Evolutionary conservation across 148 eudicot genomes (phyloP).

Genomic region (Vaccinium darrowii): DNA sequence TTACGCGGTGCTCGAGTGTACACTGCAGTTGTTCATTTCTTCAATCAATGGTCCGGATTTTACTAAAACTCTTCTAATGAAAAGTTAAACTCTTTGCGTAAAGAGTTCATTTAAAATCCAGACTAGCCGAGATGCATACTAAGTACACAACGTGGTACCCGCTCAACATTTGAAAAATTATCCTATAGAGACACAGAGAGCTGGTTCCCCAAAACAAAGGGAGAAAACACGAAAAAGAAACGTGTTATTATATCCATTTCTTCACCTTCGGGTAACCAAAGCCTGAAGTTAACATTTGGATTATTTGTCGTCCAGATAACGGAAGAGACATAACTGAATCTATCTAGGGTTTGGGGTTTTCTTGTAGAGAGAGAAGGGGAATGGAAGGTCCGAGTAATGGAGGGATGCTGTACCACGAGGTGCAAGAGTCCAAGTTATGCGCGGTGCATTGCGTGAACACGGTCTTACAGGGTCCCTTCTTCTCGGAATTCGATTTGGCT

Average conservation of each 20-base stretch:
- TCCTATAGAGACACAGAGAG: too few species aligned
- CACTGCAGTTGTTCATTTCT: too few species aligned
- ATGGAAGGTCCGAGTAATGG: constrained; percentile 85
- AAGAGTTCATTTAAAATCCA: too few species aligned
- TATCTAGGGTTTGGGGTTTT: neutral
- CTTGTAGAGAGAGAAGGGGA: neutral
- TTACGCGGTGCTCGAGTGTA: too few species aligned
- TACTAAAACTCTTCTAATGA: too few species aligned
- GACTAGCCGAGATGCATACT: too few species aligned
- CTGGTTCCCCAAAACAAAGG: neutral
- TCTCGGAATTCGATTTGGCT: constrained; percentile 91
- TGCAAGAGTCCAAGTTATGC: constrained; percentile 90
- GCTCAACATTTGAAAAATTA: too few species aligned
- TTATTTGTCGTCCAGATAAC: neutral
- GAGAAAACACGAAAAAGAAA: neutral
- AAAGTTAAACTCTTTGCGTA: too few species aligned
- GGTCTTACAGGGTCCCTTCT: constrained; percentile 90
- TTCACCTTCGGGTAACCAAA: neutral
- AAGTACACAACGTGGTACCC: too few species aligned
- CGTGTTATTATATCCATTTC: neutral
- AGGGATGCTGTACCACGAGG: constrained; percentile 95
- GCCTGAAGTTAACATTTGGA: neutral
- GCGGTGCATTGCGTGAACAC: constrained; percentile 98
- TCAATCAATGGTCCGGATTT: too few species aligned
- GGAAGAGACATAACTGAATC: neutral